Evolutionary conservation across 257 asterid genomes (phyloP), one percentile per base, ranked within the genome.

Genomic region (Lithospermum erythrorhizon): DNA sequence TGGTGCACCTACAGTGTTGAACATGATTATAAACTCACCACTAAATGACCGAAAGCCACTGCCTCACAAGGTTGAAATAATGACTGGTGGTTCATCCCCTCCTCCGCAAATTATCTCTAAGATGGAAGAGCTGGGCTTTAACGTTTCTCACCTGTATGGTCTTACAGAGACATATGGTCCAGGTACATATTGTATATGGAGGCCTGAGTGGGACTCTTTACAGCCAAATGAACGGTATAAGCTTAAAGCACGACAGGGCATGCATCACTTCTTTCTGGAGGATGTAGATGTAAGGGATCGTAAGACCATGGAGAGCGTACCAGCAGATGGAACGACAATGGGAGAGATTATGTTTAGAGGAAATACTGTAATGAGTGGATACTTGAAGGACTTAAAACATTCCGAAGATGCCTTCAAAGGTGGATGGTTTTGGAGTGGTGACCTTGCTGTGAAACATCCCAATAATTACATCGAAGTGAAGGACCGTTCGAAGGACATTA

Each of bases 21-120:
- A 68, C 75, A 76, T 76, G 81, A 68, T 76, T 32, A 48, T 68
- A 59, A 72, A 76, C 53, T 65, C 78, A 19, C 55, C 67, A 1
- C 21, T 16, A 20, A 30, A 53, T 21, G 70, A 61, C 23, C 60
- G 25, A 49, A 71, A 41, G 52, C 72, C 67, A 21, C 72, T 76
- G 27, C 75, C 75, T 35, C 75, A 62, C 64, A 61, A 27, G 63
- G 81, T 76, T 58, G 62, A 54, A 20, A 30, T 76, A 37, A 76
- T 72, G 75, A 72, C 77, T 15, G 81, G 81, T 24, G 81, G 81
- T 58, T 49, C 81, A 13, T 64, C 81, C 21, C 81, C 81, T 22
- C 81, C 81, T 53, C 81, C 78, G 2, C 70, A 72, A 17, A 63
- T 72, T 59, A 53, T 76, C 19, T 68, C 21, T 57, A 62, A 72